These are phyloP conservation scores for Coemansia sp. DNA, from an alignment of 192 early-diverging fungal species.

Conservation along the genomic window DNA sequence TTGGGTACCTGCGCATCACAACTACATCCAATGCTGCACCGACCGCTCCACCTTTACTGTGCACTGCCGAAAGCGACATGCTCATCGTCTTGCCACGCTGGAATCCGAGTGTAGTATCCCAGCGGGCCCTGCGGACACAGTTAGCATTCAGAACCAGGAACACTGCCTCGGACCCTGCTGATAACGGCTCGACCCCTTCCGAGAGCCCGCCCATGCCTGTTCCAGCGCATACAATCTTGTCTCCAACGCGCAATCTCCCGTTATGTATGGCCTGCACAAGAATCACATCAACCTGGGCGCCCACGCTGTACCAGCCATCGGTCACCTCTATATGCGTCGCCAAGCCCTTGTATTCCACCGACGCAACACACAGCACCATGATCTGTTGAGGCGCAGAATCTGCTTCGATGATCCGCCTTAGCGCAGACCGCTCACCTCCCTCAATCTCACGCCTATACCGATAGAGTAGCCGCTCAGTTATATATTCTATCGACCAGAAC, in stretches of 20 bases:
- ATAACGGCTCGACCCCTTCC: conserved; percentile 31
- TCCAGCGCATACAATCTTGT: conserved; percentile 42
- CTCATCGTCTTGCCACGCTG: conserved; percentile 10
- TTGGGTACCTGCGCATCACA: conserved; percentile 39
- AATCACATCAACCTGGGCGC: conserved; percentile 17
- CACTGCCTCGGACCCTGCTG: conserved; percentile 8
- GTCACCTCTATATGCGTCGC: conserved; percentile 25
- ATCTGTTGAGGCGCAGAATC: conserved; percentile 35
- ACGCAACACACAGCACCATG: conserved; percentile 42
- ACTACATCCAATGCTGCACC: conserved; percentile 42
- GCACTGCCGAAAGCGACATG: conserved; percentile 30
- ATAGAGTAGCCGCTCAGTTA: conserved; percentile 15
- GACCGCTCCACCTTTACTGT: conserved; percentile 25
- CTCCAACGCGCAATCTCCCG: conserved; percentile 29
- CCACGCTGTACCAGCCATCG: conserved; percentile 46
- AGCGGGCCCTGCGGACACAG: conserved; percentile 34
- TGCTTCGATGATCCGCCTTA: conserved; percentile 29
- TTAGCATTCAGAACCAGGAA: conserved; percentile 26
- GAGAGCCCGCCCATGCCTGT: conserved; percentile 13
- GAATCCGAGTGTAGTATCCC: conserved; percentile 42
- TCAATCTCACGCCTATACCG: conserved; percentile 40
- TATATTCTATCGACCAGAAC: conserved; percentile 27
- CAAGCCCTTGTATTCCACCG: neutral
- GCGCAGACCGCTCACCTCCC: conserved; percentile 32
- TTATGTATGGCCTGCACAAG: conserved; percentile 15